phyloP scores from a whole-genome alignment of 805 yeast genomes.

The Pichia ethanolica region DNA sequence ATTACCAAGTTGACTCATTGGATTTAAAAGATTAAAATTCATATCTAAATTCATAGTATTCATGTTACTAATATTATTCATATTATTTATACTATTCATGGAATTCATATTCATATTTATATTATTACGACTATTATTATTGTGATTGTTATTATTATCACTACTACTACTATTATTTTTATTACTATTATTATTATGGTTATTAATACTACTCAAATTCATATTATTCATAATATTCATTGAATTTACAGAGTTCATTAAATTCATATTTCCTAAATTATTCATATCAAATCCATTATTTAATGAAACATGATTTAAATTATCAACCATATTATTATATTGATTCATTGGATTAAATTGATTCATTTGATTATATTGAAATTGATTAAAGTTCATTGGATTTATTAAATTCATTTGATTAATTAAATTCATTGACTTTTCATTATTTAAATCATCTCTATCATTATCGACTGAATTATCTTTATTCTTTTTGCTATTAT shows the following conservation, averaged over 20 bases:
- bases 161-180: too few species aligned
- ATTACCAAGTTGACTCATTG: neutral
- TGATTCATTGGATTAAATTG: constrained; percentile 2
- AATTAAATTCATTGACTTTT: neutral
- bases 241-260: neutral
- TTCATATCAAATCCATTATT: neutral
- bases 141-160: too few species aligned
- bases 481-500: neutral
- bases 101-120: neutral
- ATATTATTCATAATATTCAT: neutral
- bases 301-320: neutral
- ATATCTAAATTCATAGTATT: constrained; percentile 1
- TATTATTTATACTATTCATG: neutral
- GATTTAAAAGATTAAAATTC: neutral
- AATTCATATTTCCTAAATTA: neutral
- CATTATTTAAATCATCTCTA: neutral
- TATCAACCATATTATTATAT: neutral
- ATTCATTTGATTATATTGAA: neutral
- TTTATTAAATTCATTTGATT: too few species aligned
- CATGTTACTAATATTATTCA: neutral
- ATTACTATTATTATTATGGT: neutral
- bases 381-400: too few species aligned
- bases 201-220: neutral
- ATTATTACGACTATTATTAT: too few species aligned
- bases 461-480: neutral